Evolutionary conservation across 2,329 filamentous ascomycete genomes (phyloP).

Genomic region (Verticillium isaacii): DNA sequence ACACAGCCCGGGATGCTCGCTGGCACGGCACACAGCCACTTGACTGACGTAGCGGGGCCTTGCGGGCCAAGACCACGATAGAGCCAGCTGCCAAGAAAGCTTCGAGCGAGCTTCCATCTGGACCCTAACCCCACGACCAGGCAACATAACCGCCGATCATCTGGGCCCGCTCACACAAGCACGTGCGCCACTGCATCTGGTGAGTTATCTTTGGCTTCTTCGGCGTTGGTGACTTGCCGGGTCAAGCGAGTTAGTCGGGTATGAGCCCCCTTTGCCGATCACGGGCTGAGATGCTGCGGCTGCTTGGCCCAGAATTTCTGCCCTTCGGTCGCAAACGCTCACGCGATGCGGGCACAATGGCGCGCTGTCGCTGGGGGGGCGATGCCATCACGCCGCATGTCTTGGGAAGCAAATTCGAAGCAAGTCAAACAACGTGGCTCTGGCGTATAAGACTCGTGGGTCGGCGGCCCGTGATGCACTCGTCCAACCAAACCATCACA

Average conservation of each 20-base stretch:
- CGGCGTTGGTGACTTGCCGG: neutral
- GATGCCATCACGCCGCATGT: neutral
- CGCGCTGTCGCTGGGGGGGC: neutral
- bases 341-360: neutral
- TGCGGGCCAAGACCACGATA: neutral
- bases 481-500: neutral
- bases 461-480: neutral
- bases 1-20: neutral
- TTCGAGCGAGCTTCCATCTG: neutral
- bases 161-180: neutral
- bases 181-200: neutral
- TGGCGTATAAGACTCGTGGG: neutral
- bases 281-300: neutral
- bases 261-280: neutral
- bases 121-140: neutral
- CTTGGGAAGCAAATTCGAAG: neutral
- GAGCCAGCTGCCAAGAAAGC: neutral
- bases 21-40: neutral
- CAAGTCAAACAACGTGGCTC: neutral
- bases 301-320: neutral
- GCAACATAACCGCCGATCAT: neutral
- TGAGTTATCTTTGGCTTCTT: neutral
- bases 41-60: neutral
- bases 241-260: neutral
- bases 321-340: neutral